Evolutionary conservation across 2,329 filamentous ascomycete genomes (phyloP), one percentile per base, ranked within the genome.

Genomic region (Apiospora aurea): DNA sequence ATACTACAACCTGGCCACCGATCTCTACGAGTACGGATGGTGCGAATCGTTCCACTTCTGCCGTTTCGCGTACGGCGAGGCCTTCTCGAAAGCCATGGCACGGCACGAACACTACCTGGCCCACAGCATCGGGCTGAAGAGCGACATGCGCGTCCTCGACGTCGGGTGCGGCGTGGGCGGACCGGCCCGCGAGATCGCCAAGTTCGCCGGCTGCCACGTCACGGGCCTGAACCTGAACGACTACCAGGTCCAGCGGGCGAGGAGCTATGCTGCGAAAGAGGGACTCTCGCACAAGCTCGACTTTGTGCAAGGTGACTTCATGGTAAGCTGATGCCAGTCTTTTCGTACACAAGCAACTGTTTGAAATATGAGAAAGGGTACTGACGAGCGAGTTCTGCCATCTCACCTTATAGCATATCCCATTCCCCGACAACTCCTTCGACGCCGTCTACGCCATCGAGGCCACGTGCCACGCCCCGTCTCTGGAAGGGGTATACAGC

Each of bases 401-500:
- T 29, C 61, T 16, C 1, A 14, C 26, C n/a, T 14, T 34, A 26
- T 70, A 89, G 87, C 91, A 94, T 86, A 93, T 94, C 89, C 88
- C 87, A 26, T 94, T 94, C 82, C 88, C 90, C 66, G 89, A 92
- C 78, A 90, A 92, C 83, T 87, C 84, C 18, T 94, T 94, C 81
- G 92, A 94, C 76, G 92, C 91, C 64, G 91, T 93, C 66, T 94
- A 94, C 80, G 92, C 92, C 67, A 94, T 94, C 77, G 92, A 94
- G 82, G 92, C 92, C 7, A 94, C 93, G 21, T 91, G 93, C 66
- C 92, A 94, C 80, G 92, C 92, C 4, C 92, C 92, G 34, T 90
- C 88, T 34, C 86, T 94, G 57, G 90, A 92, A 79, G 92, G 90
- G 70, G 92, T 94, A 75, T 94, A 94, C 83, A 87, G 85, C 75